A percentile compares a stretch with the other conserved stretches of the same genome.
Evolutionary conservation across 352 stramenopile species (phyloP).

Genomic region (Hyphochytrium catenoides): DNA sequence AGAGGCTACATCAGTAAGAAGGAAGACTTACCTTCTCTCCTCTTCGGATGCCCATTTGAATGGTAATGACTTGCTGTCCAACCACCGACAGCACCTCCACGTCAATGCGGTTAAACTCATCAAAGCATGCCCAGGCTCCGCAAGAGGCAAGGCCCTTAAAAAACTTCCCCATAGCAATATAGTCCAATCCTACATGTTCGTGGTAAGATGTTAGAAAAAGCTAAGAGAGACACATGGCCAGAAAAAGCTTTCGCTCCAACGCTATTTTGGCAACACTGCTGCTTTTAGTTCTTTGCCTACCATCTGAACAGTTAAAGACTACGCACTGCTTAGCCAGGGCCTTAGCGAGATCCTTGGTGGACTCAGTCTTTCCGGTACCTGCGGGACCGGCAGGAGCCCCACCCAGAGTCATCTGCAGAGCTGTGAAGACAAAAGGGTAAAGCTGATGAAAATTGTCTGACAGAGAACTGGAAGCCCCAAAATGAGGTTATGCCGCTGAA

Average conservation of each 20-base stretch:
- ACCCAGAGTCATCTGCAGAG: slow-evolving; percentile 78
- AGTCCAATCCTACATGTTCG: too few relatives aligned
- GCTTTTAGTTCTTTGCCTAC: too few relatives aligned
- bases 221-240: too few relatives aligned
- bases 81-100: slow-evolving; percentile 71
- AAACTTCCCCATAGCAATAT: slow-evolving; percentile 84
- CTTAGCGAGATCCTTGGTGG: slow-evolving; percentile 77
- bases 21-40: too few relatives aligned
- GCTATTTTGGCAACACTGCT: too few relatives aligned
- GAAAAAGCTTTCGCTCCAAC: too few relatives aligned
- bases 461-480: too few relatives aligned
- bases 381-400: slow-evolving; percentile 69
- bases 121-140: slow-evolving; percentile 81
- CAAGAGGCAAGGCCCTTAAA: slow-evolving; percentile 72
- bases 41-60: slow-evolving; percentile 60
- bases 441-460: too few relatives aligned
- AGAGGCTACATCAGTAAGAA: too few relatives aligned
- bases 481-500: too few relatives aligned
- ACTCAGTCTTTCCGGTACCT: slow-evolving; percentile 81
- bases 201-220: too few relatives aligned
- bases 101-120: slow-evolving; percentile 90
- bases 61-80: slow-evolving; percentile 51
- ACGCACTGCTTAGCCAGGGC: slow-evolving; percentile 80
- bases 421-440: too few relatives aligned
- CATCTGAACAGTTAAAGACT: slow-evolving; percentile 85